A percentile compares a stretch with the other conserved stretches of the same genome.
These are phyloP conservation scores for Suhomyces prunicola DNA, from an alignment of 805 yeast genomes.

Conservation along the genomic window DNA sequence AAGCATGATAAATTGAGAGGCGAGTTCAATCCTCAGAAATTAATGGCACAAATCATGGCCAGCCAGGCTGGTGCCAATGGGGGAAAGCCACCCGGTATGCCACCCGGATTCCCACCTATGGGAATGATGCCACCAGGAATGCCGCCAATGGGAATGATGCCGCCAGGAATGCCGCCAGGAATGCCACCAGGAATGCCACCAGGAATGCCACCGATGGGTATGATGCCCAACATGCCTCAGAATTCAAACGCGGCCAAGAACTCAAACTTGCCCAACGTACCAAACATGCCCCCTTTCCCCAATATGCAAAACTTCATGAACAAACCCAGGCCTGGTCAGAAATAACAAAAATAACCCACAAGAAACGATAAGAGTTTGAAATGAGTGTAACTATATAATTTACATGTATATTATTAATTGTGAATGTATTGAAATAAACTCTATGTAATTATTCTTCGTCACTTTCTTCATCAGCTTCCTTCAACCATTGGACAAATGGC, in stretches of 20 bases:
- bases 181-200: conserved; percentile 13
- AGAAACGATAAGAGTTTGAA: background rate
- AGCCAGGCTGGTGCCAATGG: conserved; percentile 18
- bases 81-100: conserved; percentile 2
- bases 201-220: conserved; percentile 18
- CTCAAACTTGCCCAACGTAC: conserved; percentile 21
- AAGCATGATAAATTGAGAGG: conserved; percentile 81
- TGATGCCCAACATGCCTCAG: conserved; percentile 23
- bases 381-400: background rate
- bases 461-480: conserved; percentile 84
- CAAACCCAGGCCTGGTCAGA: conserved; percentile 4
- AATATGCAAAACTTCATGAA: conserved; percentile 17
- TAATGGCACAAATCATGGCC: conserved; percentile 60
- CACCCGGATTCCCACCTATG: conserved; percentile 23
- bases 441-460: conserved; percentile 50
- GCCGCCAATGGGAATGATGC: conserved; percentile 12
- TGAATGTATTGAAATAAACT: conserved; percentile 1
- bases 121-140: conserved; percentile 17
- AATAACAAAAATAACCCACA: background rate
- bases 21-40: conserved; percentile 78
- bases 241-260: conserved; percentile 17
- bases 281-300: conserved; percentile 19
- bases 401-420: background rate
- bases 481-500: conserved; percentile 92
- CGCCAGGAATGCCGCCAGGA: conserved; percentile 5